A percentile compares a stretch with the other conserved stretches of the same genome.
These are phyloP conservation scores for Meyerozyma guilliermondii DNA, from an alignment of 1,139 yeast species.

Conservation along the genomic window DNA sequence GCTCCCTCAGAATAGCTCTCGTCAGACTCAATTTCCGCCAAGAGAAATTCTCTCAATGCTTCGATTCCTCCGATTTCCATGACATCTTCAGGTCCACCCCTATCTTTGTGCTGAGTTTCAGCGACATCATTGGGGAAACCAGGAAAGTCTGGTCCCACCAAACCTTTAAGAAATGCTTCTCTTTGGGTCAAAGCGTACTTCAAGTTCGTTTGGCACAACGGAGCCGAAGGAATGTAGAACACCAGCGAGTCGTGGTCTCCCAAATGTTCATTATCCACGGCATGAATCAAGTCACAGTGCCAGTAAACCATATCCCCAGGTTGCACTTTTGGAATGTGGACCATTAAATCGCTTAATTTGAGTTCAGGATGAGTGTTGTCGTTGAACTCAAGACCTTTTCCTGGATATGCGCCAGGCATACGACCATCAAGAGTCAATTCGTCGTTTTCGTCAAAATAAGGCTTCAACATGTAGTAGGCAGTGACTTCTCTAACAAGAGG, in stretches of 20 bases:
- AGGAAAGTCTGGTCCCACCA: conserved; percentile 30
- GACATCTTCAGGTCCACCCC: conserved; percentile 13
- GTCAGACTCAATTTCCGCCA: conserved; percentile 12
- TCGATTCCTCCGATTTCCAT: conserved; percentile 10
- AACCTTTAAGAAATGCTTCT: conserved; percentile 17
- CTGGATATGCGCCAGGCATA: conserved; percentile 26
- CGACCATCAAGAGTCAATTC: conserved; percentile 13
- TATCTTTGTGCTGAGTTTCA: conserved; percentile 15
- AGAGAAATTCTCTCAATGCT: conserved; percentile 13
- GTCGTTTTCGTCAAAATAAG: conserved; percentile 32
- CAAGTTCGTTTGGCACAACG: conserved; percentile 19
- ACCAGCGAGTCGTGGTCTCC: conserved; percentile 39
- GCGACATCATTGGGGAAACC: conserved; percentile 19
- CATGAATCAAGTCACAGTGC: conserved; percentile 46
- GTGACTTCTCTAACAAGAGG: conserved; percentile 34
- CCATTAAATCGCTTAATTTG: conserved; percentile 18
- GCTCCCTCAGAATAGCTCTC: conserved; percentile 13
- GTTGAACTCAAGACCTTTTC: conserved; percentile 23
- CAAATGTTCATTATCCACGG: conserved; percentile 38
- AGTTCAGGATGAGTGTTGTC: conserved; percentile 24
- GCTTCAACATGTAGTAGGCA: conserved; percentile 40
- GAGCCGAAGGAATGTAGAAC: conserved; percentile 26
- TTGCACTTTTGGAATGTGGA: conserved; percentile 28
- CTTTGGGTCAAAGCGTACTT: conserved; percentile 20
- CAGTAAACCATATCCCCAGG: conserved; percentile 44